These are phyloP conservation scores for Scorias spongiosa DNA, from an alignment of 2,329 filamentous ascomycete genomes.

Conservation along the genomic window DNA sequence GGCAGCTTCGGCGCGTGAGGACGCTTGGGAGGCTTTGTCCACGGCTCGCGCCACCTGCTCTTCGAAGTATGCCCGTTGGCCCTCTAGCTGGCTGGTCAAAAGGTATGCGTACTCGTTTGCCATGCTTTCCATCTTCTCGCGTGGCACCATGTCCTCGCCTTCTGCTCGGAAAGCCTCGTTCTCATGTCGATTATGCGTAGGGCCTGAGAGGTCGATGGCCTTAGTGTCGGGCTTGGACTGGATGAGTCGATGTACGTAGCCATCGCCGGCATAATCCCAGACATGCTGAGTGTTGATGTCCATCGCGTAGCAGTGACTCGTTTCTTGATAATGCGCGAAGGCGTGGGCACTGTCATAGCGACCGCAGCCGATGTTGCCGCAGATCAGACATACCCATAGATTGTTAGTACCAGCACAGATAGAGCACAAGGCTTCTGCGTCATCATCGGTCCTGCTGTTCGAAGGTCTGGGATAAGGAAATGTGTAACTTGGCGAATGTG, in stretches of 20 bases:
- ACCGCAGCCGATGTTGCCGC: constrained; percentile 82
- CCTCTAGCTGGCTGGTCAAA: constrained; percentile 81
- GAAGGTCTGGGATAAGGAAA: constrained; percentile 21
- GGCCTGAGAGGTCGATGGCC: constrained; percentile 68
- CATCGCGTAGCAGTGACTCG: constrained; percentile 78
- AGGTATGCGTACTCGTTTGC: constrained; percentile 90
- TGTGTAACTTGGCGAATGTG: constrained; percentile 40
- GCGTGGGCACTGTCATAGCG: constrained; percentile 89
- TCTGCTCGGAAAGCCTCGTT: constrained; percentile 24
- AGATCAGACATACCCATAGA: constrained; percentile 91
- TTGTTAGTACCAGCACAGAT: constrained; percentile 69
- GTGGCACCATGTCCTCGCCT: constrained; percentile 52
- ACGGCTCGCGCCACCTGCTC: constrained; percentile 78
- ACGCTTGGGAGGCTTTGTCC: constrained; percentile 70
- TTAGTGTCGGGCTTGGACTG: constrained; percentile 79
- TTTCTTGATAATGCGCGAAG: constrained; percentile 83
- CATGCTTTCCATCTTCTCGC: constrained; percentile 61
- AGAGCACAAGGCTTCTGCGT: constrained; percentile 56
- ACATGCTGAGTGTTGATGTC: constrained; percentile 89
- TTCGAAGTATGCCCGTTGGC: constrained; percentile 85
- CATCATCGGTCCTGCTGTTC: constrained; percentile 13
- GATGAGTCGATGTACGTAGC: constrained; percentile 90
- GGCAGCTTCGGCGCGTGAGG: constrained; percentile 50
- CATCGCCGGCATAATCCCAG: constrained; percentile 94
- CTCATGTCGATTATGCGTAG: constrained; percentile 13